A percentile compares a stretch with the other conserved stretches of the same genome.
Conservation (phyloP, 2,329 filamentous ascomycete genomes). For the Pseudogymnoascus sp. region DNA sequence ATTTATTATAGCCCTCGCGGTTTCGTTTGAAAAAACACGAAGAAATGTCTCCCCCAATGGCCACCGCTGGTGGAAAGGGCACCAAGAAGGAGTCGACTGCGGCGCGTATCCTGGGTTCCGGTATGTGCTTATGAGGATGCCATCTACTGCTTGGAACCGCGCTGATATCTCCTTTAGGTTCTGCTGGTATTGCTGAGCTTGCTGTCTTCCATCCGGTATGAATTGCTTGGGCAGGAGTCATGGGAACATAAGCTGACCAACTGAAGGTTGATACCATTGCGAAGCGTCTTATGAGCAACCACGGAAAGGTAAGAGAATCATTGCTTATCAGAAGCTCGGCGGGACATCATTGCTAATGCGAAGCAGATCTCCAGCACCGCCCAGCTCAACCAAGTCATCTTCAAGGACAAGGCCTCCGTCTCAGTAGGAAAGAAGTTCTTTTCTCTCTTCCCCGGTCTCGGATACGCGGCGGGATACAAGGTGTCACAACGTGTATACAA, state of each 20-base stretch:
- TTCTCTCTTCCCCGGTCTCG: slow-evolving; percentile 91
- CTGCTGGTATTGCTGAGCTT: slow-evolving; percentile 86
- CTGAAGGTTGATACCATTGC: slow-evolving; percentile 89
- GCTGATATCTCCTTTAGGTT: slow-evolving; percentile 48
- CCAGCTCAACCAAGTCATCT: slow-evolving; percentile 84
- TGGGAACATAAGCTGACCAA: slow-evolving; percentile 21
- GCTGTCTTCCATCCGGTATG: slow-evolving; percentile 84
- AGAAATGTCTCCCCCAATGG: slow-evolving; percentile 14
- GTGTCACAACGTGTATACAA: slow-evolving; percentile 95
- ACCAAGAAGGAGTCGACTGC: slow-evolving; percentile 80
- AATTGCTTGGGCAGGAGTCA: slow-evolving; percentile 10
- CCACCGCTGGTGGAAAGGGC: slow-evolving; percentile 41
- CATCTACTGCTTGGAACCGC: background rate
- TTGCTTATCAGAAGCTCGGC: background rate
- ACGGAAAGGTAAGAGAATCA: slow-evolving; percentile 53
- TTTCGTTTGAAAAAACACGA: slow-evolving; percentile 1
- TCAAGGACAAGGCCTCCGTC: slow-evolving; percentile 77
- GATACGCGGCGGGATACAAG: slow-evolving; percentile 97
- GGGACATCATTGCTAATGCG: slow-evolving; percentile 19
- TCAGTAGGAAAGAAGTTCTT: slow-evolving; percentile 71
- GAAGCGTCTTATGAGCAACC: slow-evolving; percentile 98
- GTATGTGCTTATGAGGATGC: slow-evolving; percentile 40
- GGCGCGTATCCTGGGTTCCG: slow-evolving; percentile 84
- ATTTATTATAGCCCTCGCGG: background rate
- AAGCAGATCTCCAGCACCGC: slow-evolving; percentile 46